Evolutionary conservation across 2,329 filamentous ascomycete genomes (phyloP), one percentile per base, ranked within the genome.

Genomic region (Monilinia vaccinii-corymbosi): DNA sequence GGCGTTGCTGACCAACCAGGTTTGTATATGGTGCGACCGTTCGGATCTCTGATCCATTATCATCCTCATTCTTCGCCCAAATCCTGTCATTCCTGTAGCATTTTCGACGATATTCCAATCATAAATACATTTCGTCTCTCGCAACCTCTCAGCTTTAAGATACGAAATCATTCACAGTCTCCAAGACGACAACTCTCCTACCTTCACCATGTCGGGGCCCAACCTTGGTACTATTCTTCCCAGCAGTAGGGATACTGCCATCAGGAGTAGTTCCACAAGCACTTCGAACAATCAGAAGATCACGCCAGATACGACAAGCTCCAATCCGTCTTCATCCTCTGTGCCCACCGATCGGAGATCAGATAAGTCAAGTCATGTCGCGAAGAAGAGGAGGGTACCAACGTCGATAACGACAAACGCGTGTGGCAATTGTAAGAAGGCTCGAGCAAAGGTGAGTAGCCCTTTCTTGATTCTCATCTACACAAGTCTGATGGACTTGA

Each of bases 401-500:
- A 2, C 38, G 16, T 53, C 25, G 14, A 53, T 53, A 21, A 53
- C 51, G 14, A 3, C 38, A 53, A 53, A 53, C 38, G 51, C 51
- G 9, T 53, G 51, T 8, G 8, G 28, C 38, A 44, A 44, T 32
- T 53, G 51, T 32, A 53, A 53, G 25, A 53, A 4, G 28, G 51
- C 51, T 56, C 48, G 28, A 45, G 16, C 46, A 31, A 73, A 73
- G 66, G 72, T 73, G 60, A 59, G 67, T 64, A 3, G n/a, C 57
- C 31, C 34, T 13, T 21, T 14, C 34, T 36, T 36, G 14, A 14
- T 34, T 21, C 21, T 59, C 8, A 38, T 55, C 14, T 23, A 25
- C 18, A 63, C 16, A 25, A 47, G 10, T 47, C n/a, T 28, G 21
- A 31, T 18, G 7, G 13, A 32, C 16, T 38, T 49, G 18, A 25